Base-by-base conservation (phyloP, 345 rosid species). In the Murraya koenigii region DNA sequence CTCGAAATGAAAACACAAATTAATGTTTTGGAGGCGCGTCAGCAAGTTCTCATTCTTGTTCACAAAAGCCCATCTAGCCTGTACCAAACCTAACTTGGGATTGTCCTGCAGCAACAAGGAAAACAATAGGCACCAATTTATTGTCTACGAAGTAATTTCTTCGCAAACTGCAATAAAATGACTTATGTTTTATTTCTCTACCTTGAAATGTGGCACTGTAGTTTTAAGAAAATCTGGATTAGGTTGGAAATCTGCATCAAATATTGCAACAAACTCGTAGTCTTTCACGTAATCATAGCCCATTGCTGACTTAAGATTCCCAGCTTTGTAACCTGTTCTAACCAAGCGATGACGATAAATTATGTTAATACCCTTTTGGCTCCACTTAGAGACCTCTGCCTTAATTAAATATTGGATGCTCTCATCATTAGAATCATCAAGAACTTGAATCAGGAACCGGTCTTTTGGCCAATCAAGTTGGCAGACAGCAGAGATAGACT, bases 271-370 rank as follows among this genome's bases (percentile, higher is more conserved):
- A 83, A 86, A 91, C 91, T 93, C 94, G 38, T 89, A 91, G 61
- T 86, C 90, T 79, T 82, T 85, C 5, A 91, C 89, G 79, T 91
- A 91, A 77, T 92, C 95, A 79, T 92, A 92, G 78, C 91, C 81
- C 93, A 92, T 90, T 20, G 97, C 95, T 6, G 97, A 93, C 77
- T 91, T 93, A 77, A 93, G 97, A 87, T 93, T 93, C 72, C 97
- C 97, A 75, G 97, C 97, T 87, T 93, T 93, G 69, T 93, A 93
- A 78, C 95, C 97, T 5, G 95, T 93, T 82, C 97, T 86, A 75
- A 88, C 82, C 80, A 86, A 76, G 8, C 97, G 93, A 79, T 91
- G 97, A 64, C 89, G 77, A 75, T 93, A 93, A 77, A 88, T 82
- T 82, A 93, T 91, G 83, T 87, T 88, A 74, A 93, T 71, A 66